phyloP scores from a whole-genome alignment of 2,329 filamentous ascomycete species.

The Sporothrix schenckii region DNA sequence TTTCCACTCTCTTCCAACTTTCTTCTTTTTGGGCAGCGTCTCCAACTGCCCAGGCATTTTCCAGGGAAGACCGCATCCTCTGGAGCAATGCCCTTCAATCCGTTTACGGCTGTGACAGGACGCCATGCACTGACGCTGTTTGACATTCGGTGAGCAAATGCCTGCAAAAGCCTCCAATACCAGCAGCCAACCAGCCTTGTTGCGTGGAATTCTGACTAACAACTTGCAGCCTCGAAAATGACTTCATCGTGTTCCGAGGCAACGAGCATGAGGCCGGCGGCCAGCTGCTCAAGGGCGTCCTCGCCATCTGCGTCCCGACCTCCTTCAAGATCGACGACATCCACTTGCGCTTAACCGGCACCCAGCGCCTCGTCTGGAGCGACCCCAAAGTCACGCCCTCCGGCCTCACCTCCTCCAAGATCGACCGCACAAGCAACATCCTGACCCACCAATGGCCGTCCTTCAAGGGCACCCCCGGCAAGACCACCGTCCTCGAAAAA shows the following conservation, averaged over 20 bases:
- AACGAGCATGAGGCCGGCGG: conserved; percentile 74
- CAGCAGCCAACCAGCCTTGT: neutral
- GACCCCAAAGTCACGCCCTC: conserved; percentile 58
- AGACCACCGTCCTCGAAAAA: conserved; percentile 63
- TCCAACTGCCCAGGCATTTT: neutral
- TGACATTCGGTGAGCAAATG: conserved; percentile 57
- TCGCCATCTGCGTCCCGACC: conserved; percentile 73
- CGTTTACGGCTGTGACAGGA: conserved; percentile 56
- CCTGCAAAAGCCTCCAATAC: too few species aligned
- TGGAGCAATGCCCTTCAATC: conserved; percentile 58
- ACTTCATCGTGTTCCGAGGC: conserved; percentile 78
- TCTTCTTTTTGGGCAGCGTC: conserved; percentile 20
- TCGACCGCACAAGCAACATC: conserved; percentile 63
- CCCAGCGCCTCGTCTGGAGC: conserved; percentile 64
- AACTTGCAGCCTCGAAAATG: conserved; percentile 67
- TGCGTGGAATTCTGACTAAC: conserved; percentile 10
- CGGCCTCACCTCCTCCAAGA: conserved; percentile 60
- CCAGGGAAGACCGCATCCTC: conserved; percentile 12
- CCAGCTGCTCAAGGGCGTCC: conserved; percentile 70
- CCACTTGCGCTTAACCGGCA: conserved; percentile 70
- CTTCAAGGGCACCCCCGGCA: conserved; percentile 63
- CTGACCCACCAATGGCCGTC: conserved; percentile 70
- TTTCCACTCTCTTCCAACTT: neutral
- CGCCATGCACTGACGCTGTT: conserved; percentile 57
- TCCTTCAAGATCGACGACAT: conserved; percentile 73